These are phyloP conservation scores for Mollisiaceae sp. DNA, from an alignment of 2,329 filamentous ascomycete species.

Conservation along the genomic window DNA sequence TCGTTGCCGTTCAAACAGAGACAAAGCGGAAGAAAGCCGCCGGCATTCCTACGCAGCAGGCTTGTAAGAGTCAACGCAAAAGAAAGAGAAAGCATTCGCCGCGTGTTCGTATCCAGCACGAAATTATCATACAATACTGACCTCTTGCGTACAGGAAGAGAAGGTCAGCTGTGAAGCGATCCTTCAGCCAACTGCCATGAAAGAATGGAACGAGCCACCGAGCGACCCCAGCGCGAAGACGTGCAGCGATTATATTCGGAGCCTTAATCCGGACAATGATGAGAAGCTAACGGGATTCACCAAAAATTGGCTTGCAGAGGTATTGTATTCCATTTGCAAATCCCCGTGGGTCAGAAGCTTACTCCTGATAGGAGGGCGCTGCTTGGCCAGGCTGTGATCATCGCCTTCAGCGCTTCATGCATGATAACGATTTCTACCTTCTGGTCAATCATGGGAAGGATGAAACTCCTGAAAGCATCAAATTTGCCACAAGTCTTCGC, in stretches of 20 bases:
- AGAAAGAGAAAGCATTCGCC: too few species aligned
- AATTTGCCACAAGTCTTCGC: neutral
- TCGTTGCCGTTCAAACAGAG: too few species aligned
- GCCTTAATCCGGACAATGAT: conserved; percentile 1
- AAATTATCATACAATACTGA: neutral
- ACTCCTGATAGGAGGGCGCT: conserved; percentile 1
- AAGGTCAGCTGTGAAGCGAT: neutral
- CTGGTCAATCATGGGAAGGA: neutral
- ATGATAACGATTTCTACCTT: conserved; percentile 7
- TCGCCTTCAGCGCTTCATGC: conserved; percentile 12
- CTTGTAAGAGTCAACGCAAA: too few species aligned
- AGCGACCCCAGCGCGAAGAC: conserved; percentile 10
- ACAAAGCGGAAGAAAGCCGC: too few species aligned
- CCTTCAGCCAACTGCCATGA: neutral
- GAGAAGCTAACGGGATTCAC: conserved; percentile 12
- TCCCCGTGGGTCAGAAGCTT: neutral
- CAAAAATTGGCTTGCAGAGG: conserved; percentile 14
- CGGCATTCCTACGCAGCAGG: too few species aligned
- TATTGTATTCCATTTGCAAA: neutral
- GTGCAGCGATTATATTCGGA: conserved; percentile 12
- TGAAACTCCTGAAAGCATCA: neutral
- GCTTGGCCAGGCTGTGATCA: conserved; percentile 2
- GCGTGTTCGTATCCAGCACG: too few species aligned
- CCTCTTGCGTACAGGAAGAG: neutral
- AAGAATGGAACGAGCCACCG: conserved; percentile 12